Evolutionary conservation across 139 green algal species (phyloP).

Genomic region (Astrephomene gubernaculifera): DNA sequence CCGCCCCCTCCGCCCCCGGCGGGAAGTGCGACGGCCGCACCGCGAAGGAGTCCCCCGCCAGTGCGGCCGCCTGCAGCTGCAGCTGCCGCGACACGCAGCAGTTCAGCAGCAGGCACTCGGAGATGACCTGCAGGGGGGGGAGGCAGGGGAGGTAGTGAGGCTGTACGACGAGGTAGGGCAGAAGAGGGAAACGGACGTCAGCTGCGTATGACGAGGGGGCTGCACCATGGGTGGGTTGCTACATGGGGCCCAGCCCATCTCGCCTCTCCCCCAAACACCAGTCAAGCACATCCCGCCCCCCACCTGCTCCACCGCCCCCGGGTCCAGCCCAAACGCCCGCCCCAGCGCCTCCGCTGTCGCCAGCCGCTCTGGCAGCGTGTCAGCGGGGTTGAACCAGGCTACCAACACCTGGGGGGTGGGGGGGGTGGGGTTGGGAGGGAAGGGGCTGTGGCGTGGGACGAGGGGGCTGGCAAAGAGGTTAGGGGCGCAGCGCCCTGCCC

Average conservation of each 20-base stretch:
- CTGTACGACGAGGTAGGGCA: not conserved
- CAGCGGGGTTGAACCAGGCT: constrained; percentile 11
- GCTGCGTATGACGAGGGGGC: no score
- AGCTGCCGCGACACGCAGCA: constrained; percentile 18
- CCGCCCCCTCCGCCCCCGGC: not conserved
- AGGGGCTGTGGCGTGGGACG: not conserved
- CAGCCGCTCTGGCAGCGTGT: constrained; percentile 14
- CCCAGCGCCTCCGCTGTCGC: constrained; percentile 10
- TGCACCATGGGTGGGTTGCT: no score
- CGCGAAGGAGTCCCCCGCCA: not conserved
- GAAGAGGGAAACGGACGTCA: not conserved
- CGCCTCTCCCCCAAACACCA: no score
- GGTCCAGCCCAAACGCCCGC: constrained; percentile 33
- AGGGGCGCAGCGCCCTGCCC: no score
- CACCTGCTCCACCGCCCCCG: constrained; percentile 39
- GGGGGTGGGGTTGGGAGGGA: not conserved
- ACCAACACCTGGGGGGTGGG: not conserved
- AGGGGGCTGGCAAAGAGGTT: no score
- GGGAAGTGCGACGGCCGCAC: constrained; percentile 6
- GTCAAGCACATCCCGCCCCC: no score
- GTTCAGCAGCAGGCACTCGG: constrained; percentile 32
- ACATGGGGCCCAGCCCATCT: no score
- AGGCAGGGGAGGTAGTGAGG: not conserved
- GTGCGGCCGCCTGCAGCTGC: constrained; percentile 16
- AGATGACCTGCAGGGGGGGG: not conserved